Percentiles rank a stretch among this genome's conserved stretches.
Evolutionary conservation across 495 filamentous ascomycete genomes (phyloP).

Genomic region (Penicillium argentinense): DNA sequence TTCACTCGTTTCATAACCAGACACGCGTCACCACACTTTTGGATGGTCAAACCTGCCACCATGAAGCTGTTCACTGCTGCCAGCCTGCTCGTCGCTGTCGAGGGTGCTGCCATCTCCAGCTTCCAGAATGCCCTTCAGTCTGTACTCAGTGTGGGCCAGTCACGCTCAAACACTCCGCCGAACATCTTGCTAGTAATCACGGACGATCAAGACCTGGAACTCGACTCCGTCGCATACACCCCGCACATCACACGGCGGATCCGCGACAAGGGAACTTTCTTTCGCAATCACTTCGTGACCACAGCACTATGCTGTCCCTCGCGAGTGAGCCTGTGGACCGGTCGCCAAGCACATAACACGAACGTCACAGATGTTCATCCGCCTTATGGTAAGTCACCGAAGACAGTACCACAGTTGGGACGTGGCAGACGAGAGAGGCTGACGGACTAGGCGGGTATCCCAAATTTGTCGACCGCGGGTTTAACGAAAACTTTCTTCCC

Average conservation of each 20-base stretch:
- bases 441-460: constrained; percentile 59
- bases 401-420: not conserved
- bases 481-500: constrained; percentile 66
- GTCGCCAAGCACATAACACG: constrained; percentile 68
- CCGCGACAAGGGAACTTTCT: constrained; percentile 54
- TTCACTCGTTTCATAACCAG: not conserved
- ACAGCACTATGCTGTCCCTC: constrained; percentile 65
- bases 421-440: constrained; percentile 3
- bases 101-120: constrained; percentile 6
- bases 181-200: constrained; percentile 67
- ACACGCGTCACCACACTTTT: no score
- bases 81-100: constrained; percentile 11
- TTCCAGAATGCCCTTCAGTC: constrained; percentile 17
- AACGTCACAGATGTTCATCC: constrained; percentile 70
- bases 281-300: constrained; percentile 58
- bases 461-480: constrained; percentile 64
- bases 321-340: constrained; percentile 62
- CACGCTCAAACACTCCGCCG: constrained; percentile 26
- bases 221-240: constrained; percentile 59
- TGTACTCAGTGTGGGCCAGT: constrained; percentile 4
- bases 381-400: constrained; percentile 48
- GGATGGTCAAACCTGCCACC: not conserved
- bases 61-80: constrained; percentile 24
- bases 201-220: constrained; percentile 64
- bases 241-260: constrained; percentile 54